Conservation (phyloP, 345 rosid genomes). For the Acer negundo region DNA sequence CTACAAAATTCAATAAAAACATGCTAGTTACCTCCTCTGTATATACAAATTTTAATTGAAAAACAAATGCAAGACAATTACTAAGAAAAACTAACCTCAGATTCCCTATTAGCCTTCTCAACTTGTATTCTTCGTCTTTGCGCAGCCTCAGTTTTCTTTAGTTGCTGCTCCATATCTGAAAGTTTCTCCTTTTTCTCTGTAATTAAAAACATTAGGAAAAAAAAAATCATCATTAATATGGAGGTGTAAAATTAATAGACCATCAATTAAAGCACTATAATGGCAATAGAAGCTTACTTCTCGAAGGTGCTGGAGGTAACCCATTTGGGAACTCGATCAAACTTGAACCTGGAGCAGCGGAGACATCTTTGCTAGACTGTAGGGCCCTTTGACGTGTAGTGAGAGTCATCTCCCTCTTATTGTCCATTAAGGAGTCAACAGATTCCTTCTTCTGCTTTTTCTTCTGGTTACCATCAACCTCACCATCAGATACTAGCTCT, state of each 20-base stretch:
- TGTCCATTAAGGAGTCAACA: constrained; percentile 55
- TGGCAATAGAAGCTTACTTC: constrained; percentile 57
- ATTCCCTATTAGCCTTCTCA: constrained; percentile 86
- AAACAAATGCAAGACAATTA: neutral
- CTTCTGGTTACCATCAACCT: constrained; percentile 46
- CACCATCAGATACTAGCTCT: constrained; percentile 51
- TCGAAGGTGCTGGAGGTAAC: constrained; percentile 87
- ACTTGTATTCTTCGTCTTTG: constrained; percentile 87
- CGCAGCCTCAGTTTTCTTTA: constrained; percentile 91
- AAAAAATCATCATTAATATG: constrained; percentile 12
- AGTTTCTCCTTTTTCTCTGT: constrained; percentile 88
- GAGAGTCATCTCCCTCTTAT: constrained; percentile 66
- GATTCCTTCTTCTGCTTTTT: constrained; percentile 60
- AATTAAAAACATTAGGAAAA: constrained; percentile 11
- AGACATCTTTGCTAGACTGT: constrained; percentile 73
- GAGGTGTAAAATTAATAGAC: constrained; percentile 8
- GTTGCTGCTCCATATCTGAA: constrained; percentile 79
- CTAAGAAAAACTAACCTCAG: constrained; percentile 61
- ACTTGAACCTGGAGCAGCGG: constrained; percentile 44
- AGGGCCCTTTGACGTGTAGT: constrained; percentile 93
- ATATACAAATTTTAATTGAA: constrained; percentile 11
- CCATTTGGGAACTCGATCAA: constrained; percentile 85
- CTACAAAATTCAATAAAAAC: constrained; percentile 39
- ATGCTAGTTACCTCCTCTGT: constrained; percentile 1
- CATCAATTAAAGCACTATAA: constrained; percentile 3